Evolutionary conservation across 768 basidiomycete genomes (phyloP).

Genomic region (Russula abietina): DNA sequence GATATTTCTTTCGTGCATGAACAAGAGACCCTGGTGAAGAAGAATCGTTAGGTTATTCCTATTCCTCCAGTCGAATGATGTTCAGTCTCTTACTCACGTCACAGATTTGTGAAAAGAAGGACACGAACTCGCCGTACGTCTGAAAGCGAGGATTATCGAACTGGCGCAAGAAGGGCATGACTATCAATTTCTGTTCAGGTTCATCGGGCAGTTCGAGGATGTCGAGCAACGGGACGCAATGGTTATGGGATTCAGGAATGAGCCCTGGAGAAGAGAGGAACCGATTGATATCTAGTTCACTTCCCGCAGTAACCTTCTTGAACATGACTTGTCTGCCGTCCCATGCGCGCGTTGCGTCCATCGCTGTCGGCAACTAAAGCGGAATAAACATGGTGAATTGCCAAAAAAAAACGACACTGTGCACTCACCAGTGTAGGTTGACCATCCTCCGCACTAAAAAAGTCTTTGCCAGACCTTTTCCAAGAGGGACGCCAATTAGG

Average conservation of each 20-base stretch:
- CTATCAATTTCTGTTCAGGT: conserved; percentile 8
- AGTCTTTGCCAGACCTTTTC: neutral
- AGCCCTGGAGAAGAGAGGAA: conserved; percentile 11
- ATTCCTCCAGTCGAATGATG: neutral
- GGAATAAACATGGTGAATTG: neutral
- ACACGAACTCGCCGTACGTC: conserved; percentile 22
- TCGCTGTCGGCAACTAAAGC: neutral
- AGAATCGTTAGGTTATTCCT: neutral
- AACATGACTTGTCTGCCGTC: conserved; percentile 23
- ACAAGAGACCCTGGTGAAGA: conserved; percentile 24
- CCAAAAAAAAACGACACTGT: neutral
- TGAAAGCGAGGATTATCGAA: conserved; percentile 20
- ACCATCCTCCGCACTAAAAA: conserved; percentile 7
- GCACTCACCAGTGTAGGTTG: conserved; percentile 7
- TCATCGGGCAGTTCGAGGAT: neutral
- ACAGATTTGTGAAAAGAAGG: conserved; percentile 20
- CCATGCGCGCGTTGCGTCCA: conserved; percentile 18
- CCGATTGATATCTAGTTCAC: neutral
- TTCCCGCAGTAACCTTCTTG: conserved; percentile 13
- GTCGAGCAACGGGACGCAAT: conserved; percentile 20
- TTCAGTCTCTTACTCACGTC: conserved; percentile 10
- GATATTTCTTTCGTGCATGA: conserved; percentile 27
- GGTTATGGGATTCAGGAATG: conserved; percentile 1
- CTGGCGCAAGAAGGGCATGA: conserved; percentile 21
- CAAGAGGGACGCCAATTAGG: conserved; percentile 6